phyloP scores from a whole-genome alignment of 768 basidiomycete species.

The Goffeauzyma gilvescens region DNA sequence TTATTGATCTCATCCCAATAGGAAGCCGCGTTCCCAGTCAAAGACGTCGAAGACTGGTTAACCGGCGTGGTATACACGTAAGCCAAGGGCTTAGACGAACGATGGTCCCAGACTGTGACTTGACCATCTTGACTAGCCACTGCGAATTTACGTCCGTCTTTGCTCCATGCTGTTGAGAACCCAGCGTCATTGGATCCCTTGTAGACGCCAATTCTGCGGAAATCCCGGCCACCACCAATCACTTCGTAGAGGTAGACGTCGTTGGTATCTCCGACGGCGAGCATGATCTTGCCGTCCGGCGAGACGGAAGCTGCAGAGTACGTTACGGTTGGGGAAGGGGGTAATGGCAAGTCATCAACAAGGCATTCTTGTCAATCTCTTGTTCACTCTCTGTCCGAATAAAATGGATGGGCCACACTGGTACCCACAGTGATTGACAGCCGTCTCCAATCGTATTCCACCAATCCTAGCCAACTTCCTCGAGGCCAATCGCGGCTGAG shows the following conservation, averaged over 20 bases:
- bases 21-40: neutral
- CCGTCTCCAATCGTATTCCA: constrained; percentile 19
- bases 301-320: constrained; percentile 58
- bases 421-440: constrained; percentile 29
- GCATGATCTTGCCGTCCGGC: constrained; percentile 64
- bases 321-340: too few species aligned
- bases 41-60: constrained; percentile 11
- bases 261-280: constrained; percentile 78
- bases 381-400: neutral
- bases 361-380: neutral
- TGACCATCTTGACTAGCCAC: constrained; percentile 32
- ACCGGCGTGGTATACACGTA: constrained; percentile 20
- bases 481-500: constrained; percentile 5
- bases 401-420: neutral
- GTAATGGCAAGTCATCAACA: too few species aligned
- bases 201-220: constrained; percentile 51
- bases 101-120: constrained; percentile 31
- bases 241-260: constrained; percentile 67
- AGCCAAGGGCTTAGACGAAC: constrained; percentile 26
- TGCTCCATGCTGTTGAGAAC: constrained; percentile 29
- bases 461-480: constrained; percentile 22
- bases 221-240: constrained; percentile 42
- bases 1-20: constrained; percentile 8
- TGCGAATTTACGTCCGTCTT: constrained; percentile 30
- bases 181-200: constrained; percentile 26